phyloP scores from a whole-genome alignment of 2,329 filamentous ascomycete genomes.

The Metarhizium guizhouense region DNA sequence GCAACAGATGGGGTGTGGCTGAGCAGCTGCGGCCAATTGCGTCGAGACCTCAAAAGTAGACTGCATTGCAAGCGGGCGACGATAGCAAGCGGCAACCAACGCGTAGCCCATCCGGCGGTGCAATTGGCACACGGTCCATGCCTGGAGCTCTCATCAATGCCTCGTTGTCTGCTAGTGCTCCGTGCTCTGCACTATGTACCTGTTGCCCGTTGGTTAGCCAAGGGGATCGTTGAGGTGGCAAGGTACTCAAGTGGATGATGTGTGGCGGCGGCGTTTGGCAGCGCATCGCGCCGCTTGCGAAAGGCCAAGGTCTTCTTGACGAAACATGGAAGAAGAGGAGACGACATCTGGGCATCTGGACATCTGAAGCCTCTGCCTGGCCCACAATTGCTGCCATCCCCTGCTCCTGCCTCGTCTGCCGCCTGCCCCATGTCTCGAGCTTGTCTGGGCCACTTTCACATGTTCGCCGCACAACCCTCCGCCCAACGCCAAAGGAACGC shows the following conservation, averaged over 20 bases:
- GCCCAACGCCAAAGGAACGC: neutral
- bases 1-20: neutral
- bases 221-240: neutral
- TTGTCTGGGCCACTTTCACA: slow-evolving; percentile 4
- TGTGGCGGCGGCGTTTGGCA: neutral
- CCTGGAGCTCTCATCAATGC: too few species aligned
- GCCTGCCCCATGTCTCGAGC: neutral
- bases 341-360: neutral
- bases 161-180: too few species aligned
- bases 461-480: slow-evolving; percentile 1
- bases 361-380: neutral
- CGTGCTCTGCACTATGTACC: neutral
- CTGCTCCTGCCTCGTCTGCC: neutral
- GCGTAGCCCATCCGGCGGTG: neutral
- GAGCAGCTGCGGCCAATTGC: neutral
- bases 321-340: neutral
- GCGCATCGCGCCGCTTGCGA: neutral
- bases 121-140: too few species aligned
- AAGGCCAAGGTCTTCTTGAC: neutral
- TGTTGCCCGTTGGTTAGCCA: neutral
- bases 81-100: neutral
- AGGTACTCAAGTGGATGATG: neutral
- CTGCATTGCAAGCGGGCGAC: neutral
- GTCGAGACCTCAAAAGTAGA: neutral
- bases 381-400: slow-evolving; percentile 4